Evolutionary conservation across 2,329 filamentous ascomycete species (phyloP).

Genomic region (Tolypocladium inflatum): DNA sequence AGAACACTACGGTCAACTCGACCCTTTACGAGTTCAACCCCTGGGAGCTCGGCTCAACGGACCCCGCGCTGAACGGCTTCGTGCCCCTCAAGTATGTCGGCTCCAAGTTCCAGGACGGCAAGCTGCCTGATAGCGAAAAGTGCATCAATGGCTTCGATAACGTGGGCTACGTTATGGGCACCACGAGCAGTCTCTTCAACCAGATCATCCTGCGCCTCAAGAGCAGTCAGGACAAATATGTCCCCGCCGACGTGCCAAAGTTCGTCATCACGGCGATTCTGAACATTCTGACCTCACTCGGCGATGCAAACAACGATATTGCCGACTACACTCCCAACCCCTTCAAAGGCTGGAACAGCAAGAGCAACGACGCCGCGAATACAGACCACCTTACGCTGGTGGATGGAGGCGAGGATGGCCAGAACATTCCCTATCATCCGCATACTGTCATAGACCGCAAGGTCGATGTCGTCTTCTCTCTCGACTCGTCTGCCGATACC

Average conservation of each 20-base stretch:
- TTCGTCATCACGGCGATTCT: constrained; percentile 34
- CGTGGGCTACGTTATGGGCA: constrained; percentile 71
- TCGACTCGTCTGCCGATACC: constrained; percentile 56
- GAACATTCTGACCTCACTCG: constrained; percentile 43
- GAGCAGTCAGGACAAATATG: constrained; percentile 32
- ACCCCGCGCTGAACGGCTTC: constrained; percentile 50
- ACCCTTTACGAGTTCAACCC: constrained; percentile 58
- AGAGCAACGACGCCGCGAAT: constrained; percentile 32
- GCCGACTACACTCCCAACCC: constrained; percentile 60
- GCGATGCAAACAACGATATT: constrained; percentile 59
- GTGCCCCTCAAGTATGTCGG: constrained; percentile 50
- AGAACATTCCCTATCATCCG: constrained; percentile 71
- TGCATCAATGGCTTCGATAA: constrained; percentile 64
- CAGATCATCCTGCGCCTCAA: constrained; percentile 58
- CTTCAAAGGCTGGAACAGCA: constrained; percentile 39
- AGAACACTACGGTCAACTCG: constrained; percentile 40
- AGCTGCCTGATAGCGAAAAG: constrained; percentile 29
- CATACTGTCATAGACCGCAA: constrained; percentile 39
- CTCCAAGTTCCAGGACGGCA: constrained; percentile 45
- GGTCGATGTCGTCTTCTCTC: constrained; percentile 54
- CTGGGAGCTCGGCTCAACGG: constrained; percentile 58
- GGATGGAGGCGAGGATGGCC: constrained; percentile 69
- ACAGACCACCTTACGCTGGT: constrained; percentile 57
- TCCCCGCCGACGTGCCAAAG: constrained; percentile 37
- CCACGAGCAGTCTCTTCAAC: constrained; percentile 74